Evolutionary conservation across 192 early-diverging fungal genomes (phyloP).

Genomic region (Lobosporangium transversale): DNA sequence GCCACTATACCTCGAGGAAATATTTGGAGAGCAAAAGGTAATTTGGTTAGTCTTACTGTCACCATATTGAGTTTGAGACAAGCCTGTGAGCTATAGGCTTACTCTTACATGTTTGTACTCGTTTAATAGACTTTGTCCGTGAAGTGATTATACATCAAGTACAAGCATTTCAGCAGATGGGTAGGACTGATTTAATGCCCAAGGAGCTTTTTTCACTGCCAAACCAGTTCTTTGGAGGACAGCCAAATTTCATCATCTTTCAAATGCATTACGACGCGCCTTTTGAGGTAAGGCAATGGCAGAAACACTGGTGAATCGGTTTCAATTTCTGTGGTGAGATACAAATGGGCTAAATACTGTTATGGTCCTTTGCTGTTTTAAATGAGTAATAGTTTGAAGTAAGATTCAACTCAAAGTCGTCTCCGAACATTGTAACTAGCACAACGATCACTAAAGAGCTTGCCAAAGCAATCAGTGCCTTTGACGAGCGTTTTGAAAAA

Average conservation of each 20-base stretch:
- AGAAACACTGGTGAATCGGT: background rate
- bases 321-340: too few species aligned
- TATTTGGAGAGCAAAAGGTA: conserved; percentile 74
- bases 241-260: conserved; percentile 66
- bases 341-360: too few species aligned
- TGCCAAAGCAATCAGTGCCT: conserved; percentile 47
- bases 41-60: background rate
- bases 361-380: too few species aligned
- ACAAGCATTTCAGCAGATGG: conserved; percentile 4
- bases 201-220: conserved; percentile 25
- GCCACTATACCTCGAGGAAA: conserved; percentile 39
- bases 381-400: conserved; percentile 56
- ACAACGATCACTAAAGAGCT: conserved; percentile 26
- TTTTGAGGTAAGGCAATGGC: conserved; percentile 67
- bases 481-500: conserved; percentile 79
- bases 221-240: conserved; percentile 9
- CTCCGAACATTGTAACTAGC: conserved; percentile 29
- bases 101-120: too few species aligned
- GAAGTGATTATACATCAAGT: conserved; percentile 23
- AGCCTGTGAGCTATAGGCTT: too few species aligned
- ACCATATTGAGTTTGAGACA: too few species aligned
- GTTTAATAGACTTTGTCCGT: conserved; percentile 11
- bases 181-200: conserved; percentile 11
- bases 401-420: conserved; percentile 37
- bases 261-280: conserved; percentile 70